Conservation (phyloP, 2,329 filamentous ascomycete species). For the Lecanosticta acicola region DNA sequence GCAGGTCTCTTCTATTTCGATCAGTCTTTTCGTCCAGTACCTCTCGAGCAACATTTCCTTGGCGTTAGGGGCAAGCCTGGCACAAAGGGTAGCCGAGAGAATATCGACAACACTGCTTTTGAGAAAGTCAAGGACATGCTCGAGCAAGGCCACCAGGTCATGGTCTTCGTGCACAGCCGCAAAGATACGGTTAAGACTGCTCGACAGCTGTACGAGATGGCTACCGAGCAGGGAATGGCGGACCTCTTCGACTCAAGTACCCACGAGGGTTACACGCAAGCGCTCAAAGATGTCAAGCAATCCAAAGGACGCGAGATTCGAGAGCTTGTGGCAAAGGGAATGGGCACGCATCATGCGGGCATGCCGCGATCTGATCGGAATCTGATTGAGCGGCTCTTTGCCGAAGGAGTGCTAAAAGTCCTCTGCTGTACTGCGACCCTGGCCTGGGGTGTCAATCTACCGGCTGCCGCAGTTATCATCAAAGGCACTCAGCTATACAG, state of each 20-base stretch:
- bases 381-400: constrained; percentile 88
- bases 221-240: constrained; percentile 68
- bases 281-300: constrained; percentile 75
- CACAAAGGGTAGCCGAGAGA: constrained; percentile 75
- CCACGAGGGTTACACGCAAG: constrained; percentile 74
- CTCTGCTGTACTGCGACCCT: constrained; percentile 97
- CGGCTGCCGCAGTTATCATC: constrained; percentile 92
- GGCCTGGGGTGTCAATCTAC: constrained; percentile 98
- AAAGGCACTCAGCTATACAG: constrained; percentile 98
- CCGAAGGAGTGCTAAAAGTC: constrained; percentile 87
- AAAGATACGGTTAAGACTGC: constrained; percentile 90
- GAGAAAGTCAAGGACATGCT: constrained; percentile 96
- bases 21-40: constrained; percentile 88
- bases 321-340: constrained; percentile 81
- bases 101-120: constrained; percentile 79
- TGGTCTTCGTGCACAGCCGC: constrained; percentile 98
- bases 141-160: constrained; percentile 85
- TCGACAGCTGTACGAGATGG: constrained; percentile 78
- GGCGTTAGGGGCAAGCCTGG: constrained; percentile 90
- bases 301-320: constrained; percentile 81
- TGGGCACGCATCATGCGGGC: constrained; percentile 93
- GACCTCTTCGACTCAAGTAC: constrained; percentile 77
- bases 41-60: constrained; percentile 93
- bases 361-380: constrained; percentile 94
- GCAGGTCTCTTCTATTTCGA: constrained; percentile 97